Conservation (phyloP, 495 filamentous ascomycete species). For the Articulospora tetracladia region DNA sequence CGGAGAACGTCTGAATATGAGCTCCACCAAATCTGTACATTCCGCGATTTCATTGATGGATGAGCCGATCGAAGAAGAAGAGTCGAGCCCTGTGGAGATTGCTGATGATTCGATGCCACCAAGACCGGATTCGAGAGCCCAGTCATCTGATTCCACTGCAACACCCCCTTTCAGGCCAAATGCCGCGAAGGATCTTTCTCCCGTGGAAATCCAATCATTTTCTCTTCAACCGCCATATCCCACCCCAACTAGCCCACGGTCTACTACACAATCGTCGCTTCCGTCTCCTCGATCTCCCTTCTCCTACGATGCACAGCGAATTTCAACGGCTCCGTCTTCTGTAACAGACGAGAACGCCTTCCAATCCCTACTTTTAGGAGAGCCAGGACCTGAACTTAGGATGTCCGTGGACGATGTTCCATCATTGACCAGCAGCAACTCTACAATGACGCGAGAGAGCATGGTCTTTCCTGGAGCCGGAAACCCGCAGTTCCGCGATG, state of each 20-base stretch:
- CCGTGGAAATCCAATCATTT: constrained; percentile 43
- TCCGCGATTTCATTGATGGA: constrained; percentile 38
- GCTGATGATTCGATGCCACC: constrained; percentile 31
- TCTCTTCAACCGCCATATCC: constrained; percentile 39
- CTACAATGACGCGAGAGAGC: constrained; percentile 73
- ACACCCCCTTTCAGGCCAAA: constrained; percentile 52
- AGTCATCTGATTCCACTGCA: constrained; percentile 50
- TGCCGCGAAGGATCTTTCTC: constrained; percentile 52
- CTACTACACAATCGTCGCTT: constrained; percentile 47
- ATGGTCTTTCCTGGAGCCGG: constrained; percentile 21
- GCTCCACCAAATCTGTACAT: constrained; percentile 32
- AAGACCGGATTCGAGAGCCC: constrained; percentile 32
- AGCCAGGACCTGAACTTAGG: constrained; percentile 61
- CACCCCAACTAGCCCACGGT: constrained; percentile 49
- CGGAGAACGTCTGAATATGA: constrained; percentile 21
- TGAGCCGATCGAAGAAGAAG: constrained; percentile 40
- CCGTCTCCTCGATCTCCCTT: constrained; percentile 56
- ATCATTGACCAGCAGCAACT: constrained; percentile 81
- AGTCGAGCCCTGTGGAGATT: constrained; percentile 35
- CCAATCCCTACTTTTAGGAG: constrained; percentile 56
- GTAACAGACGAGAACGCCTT: constrained; percentile 63
- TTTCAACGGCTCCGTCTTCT: constrained; percentile 68
- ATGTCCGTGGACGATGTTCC: constrained; percentile 84
- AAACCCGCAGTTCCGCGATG: constrained; percentile 40
- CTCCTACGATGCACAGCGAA: constrained; percentile 65